Base-by-base conservation (phyloP, 352 stramenopile genomes). In the Phytophthora crassamura region DNA sequence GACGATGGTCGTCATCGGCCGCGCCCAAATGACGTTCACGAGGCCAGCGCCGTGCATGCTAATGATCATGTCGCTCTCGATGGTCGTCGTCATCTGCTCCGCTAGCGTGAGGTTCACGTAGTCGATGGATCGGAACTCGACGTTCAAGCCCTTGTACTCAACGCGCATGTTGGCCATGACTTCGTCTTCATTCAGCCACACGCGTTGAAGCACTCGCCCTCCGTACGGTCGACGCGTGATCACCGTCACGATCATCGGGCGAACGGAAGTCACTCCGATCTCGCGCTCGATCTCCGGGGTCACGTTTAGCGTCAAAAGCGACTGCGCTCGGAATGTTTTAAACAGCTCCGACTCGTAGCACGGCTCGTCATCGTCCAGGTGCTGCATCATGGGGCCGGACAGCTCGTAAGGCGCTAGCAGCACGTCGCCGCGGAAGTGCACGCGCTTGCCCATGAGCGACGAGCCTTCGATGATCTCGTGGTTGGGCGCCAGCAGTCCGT, bases 1-100 rank as follows among this genome's bases (percentile, higher is more conserved):
- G 18, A 94, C 18, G 9, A 94, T 65, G 6, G 72, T 68, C 18
- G 80, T 89, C 57, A 63, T 54, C 0, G 82, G 82, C 5, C 75
- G 72, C 11, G 82, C 59, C 80, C 84, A 94, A 0, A 89, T 16
- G 0, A 93, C 76, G 45, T 95, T 95, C 4, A 91, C 82, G 49
- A 95, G 78, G 16, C 86, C 86, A 16, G 86, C 86, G 41, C 86
- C 86, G 54, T 95, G 86, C 86, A 93, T 95, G 7, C 84, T 77
- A 43, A 95, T 85, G 18, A 95, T 82, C 33, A 95, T 74, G 54
- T 92, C 84, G 45, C 84, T 93, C 14, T 84, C 66, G 6, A 86
- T 61, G 20, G 86, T 84, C 18, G 78, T 67, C 5, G 57, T 58
- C 74, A 95, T 95, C 59, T 95, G 86, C 38, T 91, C 71, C 4